Evolutionary conservation across 768 basidiomycete genomes (phyloP).

Genomic region (Rhizopogon salebrosus): DNA sequence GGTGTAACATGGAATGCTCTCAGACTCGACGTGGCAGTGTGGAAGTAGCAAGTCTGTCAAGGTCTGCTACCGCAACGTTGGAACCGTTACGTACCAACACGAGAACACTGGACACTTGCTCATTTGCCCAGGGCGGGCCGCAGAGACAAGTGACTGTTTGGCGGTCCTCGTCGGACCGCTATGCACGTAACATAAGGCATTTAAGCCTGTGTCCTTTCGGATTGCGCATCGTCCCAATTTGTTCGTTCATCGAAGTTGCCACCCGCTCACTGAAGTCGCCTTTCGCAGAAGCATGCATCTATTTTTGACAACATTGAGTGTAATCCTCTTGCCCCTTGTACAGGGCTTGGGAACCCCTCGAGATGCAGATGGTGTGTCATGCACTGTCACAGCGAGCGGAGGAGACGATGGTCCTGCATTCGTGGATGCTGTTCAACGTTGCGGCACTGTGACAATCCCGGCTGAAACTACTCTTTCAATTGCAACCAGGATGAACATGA

Average conservation of each 20-base stretch:
- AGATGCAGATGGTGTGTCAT: conserved; percentile 14
- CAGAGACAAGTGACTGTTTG: not conserved
- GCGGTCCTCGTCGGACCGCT: not conserved
- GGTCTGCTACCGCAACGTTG: not conserved
- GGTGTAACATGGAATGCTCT: not conserved
- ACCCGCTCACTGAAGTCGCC: no score
- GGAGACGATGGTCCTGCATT: conserved; percentile 49
- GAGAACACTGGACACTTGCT: not conserved
- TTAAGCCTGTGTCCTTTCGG: not conserved
- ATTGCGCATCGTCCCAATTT: no score
- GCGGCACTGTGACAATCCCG: conserved; percentile 39
- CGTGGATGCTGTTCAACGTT: conserved; percentile 36
- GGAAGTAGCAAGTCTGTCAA: no score
- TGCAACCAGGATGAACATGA: conserved; percentile 48
- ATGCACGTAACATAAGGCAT: not conserved
- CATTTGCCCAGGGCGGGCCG: not conserved
- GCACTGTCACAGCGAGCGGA: conserved; percentile 40
- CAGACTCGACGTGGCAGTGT: no score
- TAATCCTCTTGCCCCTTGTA: not conserved
- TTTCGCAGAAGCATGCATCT: not conserved
- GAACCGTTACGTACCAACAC: not conserved
- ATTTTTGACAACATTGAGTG: not conserved
- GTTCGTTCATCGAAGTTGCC: no score
- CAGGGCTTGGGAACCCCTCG: not conserved
- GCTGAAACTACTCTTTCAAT: conserved; percentile 45